Percentiles rank a stretch among this genome's conserved stretches.
phyloP scores from a whole-genome alignment of 805 yeast species.

The Wickerhamomyces xylosicus region DNA sequence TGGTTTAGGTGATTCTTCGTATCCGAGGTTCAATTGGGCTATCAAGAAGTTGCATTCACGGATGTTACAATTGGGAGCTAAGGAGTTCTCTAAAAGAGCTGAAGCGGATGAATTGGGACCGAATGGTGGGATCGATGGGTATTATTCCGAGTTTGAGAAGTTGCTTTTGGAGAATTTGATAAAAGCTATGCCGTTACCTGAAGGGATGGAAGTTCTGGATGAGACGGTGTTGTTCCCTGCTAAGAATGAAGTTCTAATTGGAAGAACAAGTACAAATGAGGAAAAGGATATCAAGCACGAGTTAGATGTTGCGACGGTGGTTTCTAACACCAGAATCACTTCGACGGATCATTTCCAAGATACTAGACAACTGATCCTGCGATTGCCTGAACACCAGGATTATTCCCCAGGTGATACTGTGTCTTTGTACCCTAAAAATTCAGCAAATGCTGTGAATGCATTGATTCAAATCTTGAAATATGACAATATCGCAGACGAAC shows the following conservation, averaged over 20 bases:
- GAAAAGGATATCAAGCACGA: no score
- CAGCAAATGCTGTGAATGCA: slow-evolving; percentile 47
- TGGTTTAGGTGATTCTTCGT: slow-evolving; percentile 91
- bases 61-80: slow-evolving; percentile 71
- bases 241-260: slow-evolving; percentile 19
- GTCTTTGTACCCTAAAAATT: slow-evolving; percentile 68
- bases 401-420: slow-evolving; percentile 77
- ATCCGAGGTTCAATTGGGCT: slow-evolving; percentile 85
- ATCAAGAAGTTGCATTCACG: slow-evolving; percentile 73
- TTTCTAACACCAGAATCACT: slow-evolving; percentile 52
- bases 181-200: slow-evolving; percentile 25
- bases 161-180: slow-evolving; percentile 29
- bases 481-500: slow-evolving; percentile 61
- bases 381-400: not conserved
- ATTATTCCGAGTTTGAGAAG: slow-evolving; percentile 65
- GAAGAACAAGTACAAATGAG: slow-evolving; percentile 17
- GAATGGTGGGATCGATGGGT: slow-evolving; percentile 67
- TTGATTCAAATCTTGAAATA: slow-evolving; percentile 66
- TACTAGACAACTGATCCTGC: slow-evolving; percentile 46
- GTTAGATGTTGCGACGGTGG: slow-evolving; percentile 50
- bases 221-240: slow-evolving; percentile 30
- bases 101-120: slow-evolving; percentile 89
- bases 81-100: slow-evolving; percentile 58
- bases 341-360: slow-evolving; percentile 77
- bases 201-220: slow-evolving; percentile 21